Evolutionary conservation across 345 rosid genomes (phyloP), one percentile per base, ranked within the genome.

Genomic region (Arabis alpina): DNA sequence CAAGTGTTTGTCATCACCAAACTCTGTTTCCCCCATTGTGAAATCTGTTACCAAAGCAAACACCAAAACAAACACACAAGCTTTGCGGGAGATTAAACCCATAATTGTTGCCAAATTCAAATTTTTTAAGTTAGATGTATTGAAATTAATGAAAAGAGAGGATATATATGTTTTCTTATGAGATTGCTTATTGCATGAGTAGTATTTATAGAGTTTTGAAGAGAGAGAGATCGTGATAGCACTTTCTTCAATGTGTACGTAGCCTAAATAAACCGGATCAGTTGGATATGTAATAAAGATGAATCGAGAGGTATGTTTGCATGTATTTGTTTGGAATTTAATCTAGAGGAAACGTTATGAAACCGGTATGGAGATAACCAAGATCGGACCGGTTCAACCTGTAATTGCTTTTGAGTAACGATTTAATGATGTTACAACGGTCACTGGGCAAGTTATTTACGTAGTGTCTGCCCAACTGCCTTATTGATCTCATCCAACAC

Each of bases 401-500:
- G 44, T 42, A 28, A 28, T 42, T 34, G 50, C 15, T 63, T 32
- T 72, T 72, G 70, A 36, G 70, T 55, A 64, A 32, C 34, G 41
- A 62, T 66, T 66, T 19, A 73, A 50, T 57, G 72, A 32, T 65
- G 27, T 16, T 64, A 39, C 65, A 72, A 15, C 70, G 3, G 70
- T 47, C 50, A 55, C 1, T 55, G 15, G 43, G n/a, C 23, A 43
- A 61, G 51, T 61, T 47, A 47, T 30, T 54, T 25, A 52, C 10
- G 41, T 5, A 23, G 11, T 51, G 61, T 34, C 61, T 41, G 28
- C 67, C 71, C 72, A 74, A 74, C 77, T 66, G 48, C 61, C 67
- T 4, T 66, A 66, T 74, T 74, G 41, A 74, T 66, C 67, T 74
- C 72, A 74, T 58, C 77, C 72, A 74, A 23, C 77, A 32, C 41